Percentiles rank a stretch among this genome's conserved stretches.
phyloP scores from a whole-genome alignment of 352 stramenopile species.

The Phytophthora uliginosa region DNA sequence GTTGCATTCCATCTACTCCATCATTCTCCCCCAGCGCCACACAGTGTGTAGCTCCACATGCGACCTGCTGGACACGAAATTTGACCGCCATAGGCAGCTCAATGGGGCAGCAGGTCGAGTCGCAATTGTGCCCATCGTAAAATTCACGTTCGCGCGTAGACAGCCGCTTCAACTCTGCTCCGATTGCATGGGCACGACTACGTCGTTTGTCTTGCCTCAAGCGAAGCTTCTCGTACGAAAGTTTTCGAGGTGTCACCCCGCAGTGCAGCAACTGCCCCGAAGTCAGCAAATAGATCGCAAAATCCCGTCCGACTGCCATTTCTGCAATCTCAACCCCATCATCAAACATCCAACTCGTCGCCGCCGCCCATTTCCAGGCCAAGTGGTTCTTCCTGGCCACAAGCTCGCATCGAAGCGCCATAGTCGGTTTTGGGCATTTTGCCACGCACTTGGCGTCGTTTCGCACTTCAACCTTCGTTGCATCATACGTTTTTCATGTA shows the following conservation, averaged over 20 bases:
- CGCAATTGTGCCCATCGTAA: constrained; percentile 25
- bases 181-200: constrained; percentile 23
- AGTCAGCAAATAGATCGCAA: constrained; percentile 28
- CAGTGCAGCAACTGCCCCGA: constrained; percentile 24
- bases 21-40: constrained; percentile 31
- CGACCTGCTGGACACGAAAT: constrained; percentile 38
- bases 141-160: constrained; percentile 7
- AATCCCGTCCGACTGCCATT: constrained; percentile 25
- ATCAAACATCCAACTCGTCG: constrained; percentile 14
- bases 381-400: constrained; percentile 19
- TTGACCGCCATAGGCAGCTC: constrained; percentile 11
- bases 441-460: constrained; percentile 20
- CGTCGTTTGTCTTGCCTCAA: constrained; percentile 18
- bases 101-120: constrained; percentile 16
- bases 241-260: constrained; percentile 12
- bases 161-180: constrained; percentile 31
- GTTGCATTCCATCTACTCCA: neutral
- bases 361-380: constrained; percentile 28
- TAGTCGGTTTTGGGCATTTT: constrained; percentile 4
- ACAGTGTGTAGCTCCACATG: constrained; percentile 56
- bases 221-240: constrained; percentile 35
- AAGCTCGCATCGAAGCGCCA: constrained; percentile 30
- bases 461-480: constrained; percentile 14
- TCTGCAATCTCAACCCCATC: constrained; percentile 19
- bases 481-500: constrained; percentile 2